Base-by-base conservation (phyloP, 371 early-diverging fungal genomes). In the Lichtheimia ramosa region DNA sequence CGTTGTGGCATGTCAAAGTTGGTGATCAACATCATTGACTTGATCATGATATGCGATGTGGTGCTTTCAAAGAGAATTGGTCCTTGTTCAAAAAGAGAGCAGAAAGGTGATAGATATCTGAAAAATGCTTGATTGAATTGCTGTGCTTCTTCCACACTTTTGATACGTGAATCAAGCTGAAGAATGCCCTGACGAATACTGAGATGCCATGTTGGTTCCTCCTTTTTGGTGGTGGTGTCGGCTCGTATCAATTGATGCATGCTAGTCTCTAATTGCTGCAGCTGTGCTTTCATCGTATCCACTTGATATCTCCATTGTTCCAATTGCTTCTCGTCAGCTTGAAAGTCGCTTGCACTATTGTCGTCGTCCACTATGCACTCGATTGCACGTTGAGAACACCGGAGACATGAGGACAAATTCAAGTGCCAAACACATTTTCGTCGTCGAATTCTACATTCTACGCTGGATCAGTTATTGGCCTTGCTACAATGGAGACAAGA, bases 41-140 rank as follows among this genome's bases (percentile, higher is more conserved):
- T 34, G 14, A 53, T 53, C 0, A 53, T 2, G 23, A 53, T 40
- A 40, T 40, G 28, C 5, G 40, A 34, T 8, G 53, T 39, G 16
- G 40, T 3, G 27, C 53, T 53, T 53, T 53, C 53, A 53, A 53
- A 53, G 7, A 18, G 53, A 16, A 53, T 40, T 1, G 53, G 40
- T 40, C 40, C 53, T 10, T 10, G 7, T 39, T 53, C 40, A 18
- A 63, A 63, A 20, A 58, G 24, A 24, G 25, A 52, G 13, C 16
- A 14, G n/a, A 63, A 63, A 3, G 63, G 63, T 21, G 57, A 58
- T 7, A 63, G 24, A 18, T 53, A 58, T 12, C 63, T 58, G 1
- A 52, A 21, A 16, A 51, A 46, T 5, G 63, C 58, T 12, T 52
- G 51, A 14, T 40, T 48, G 34, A 53, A 63, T 8, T 25, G 39